Percentiles rank a stretch among this genome's conserved stretches.
Conservation (phyloP, 441 rosid genomes). For the Adansonia rubrostipa region DNA sequence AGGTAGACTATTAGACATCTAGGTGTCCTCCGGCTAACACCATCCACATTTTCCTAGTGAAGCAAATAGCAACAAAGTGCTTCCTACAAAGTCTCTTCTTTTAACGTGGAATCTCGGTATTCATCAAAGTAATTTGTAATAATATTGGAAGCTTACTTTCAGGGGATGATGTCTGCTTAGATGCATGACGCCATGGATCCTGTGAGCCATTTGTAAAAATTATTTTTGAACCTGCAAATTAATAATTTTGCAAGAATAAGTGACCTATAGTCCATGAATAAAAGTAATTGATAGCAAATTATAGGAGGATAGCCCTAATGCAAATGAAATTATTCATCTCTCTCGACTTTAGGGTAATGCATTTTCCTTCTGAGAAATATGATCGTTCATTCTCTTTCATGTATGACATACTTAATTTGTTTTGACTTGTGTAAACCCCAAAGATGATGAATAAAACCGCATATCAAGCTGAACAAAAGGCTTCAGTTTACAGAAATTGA, state of each 20-base stretch:
- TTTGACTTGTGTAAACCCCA: not conserved
- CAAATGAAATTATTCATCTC: not conserved
- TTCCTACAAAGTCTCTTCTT: not conserved
- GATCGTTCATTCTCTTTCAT: not conserved
- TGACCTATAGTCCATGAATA: not conserved
- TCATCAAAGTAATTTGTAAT: constrained; percentile 12
- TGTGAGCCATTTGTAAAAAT: constrained; percentile 94
- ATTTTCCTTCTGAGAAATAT: constrained; percentile 11
- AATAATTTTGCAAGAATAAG: constrained; percentile 11
- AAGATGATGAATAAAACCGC: not conserved
- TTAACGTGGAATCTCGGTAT: not conserved
- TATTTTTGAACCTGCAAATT: constrained; percentile 76
- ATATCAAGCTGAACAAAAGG: constrained; percentile 10
- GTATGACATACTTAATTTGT: not conserved
- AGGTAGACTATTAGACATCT: not conserved
- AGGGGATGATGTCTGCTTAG: constrained; percentile 81
- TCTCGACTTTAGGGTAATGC: not conserved
- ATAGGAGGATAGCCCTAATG: not conserved
- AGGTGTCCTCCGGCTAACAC: not conserved
- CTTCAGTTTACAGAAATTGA: not conserved
- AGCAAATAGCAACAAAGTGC: not conserved
- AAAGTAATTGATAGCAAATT: not conserved
- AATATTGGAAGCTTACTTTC: constrained; percentile 54
- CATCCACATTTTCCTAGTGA: not conserved
- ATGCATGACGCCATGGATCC: constrained; percentile 99